These are phyloP conservation scores for Stylonectria norvegica DNA, from an alignment of 2,329 filamentous ascomycete genomes.

Conservation along the genomic window DNA sequence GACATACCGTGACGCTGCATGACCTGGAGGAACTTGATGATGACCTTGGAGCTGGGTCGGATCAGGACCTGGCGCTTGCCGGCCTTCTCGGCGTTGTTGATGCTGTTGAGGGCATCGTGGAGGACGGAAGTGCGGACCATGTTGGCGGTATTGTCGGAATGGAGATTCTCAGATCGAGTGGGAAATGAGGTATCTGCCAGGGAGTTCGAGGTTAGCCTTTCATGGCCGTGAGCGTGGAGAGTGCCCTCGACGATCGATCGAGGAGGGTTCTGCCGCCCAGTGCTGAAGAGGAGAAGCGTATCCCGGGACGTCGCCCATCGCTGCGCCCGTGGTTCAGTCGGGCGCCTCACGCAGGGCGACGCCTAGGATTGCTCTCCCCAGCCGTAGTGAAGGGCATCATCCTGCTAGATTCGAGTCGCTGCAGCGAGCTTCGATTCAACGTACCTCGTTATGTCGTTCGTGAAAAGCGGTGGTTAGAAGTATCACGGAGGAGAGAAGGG, in stretches of 20 bases:
- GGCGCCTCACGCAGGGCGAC: constrained; percentile 24
- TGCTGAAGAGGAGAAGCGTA: constrained; percentile 63
- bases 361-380: constrained; percentile 58
- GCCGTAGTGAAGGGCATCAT: constrained; percentile 51
- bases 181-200: constrained; percentile 64
- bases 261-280: constrained; percentile 69
- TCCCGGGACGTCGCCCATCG: constrained; percentile 37
- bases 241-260: constrained; percentile 57
- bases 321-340: constrained; percentile 16
- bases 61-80: constrained; percentile 99
- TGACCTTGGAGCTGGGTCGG: constrained; percentile 98
- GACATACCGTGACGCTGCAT: constrained; percentile 99
- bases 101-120: constrained; percentile 97
- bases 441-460: constrained; percentile 40
- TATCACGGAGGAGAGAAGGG: constrained; percentile 24
- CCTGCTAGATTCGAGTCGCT: constrained; percentile 36
- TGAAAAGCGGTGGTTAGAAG: constrained; percentile 25
- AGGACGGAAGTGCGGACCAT: constrained; percentile 99
- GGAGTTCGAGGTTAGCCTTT: constrained; percentile 56
- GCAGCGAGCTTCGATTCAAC: constrained; percentile 31
- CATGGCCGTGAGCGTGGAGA: constrained; percentile 61
- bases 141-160: constrained; percentile 60
- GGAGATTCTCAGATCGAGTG: constrained; percentile 77
- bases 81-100: constrained; percentile 99
- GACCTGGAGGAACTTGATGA: constrained; percentile 97